Evolutionary conservation across 2,329 filamentous ascomycete species (phyloP), one percentile per base, ranked within the genome.

Genomic region (Diaporthe humulicola): DNA sequence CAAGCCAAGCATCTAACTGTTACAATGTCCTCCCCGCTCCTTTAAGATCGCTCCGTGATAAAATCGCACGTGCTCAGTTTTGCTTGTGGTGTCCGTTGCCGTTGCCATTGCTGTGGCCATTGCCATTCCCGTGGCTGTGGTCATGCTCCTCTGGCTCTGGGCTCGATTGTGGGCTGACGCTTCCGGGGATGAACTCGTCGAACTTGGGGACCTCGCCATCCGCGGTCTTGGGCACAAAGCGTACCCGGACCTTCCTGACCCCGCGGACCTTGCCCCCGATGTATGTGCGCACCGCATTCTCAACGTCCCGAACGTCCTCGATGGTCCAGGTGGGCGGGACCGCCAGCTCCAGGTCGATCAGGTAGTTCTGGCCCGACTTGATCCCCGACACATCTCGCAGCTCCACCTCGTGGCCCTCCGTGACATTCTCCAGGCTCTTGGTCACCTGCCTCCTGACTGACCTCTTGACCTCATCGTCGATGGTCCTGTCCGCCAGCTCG

Each of bases 291-390:
- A 98, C 89, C 3, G 88, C 86, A 48, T 93, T 90, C 83, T 99
- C 97, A 19, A 98, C 87, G 22, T 89, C 85, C 50, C 91, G 88
- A 10, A 93, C 90, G 72, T 93, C 90, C 71, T 92, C 90, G 8
- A 99, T 87, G 0, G 93, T 93, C 93, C 94, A 98, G 45, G 87
- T 86, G 30, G 88, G 90, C 0, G 96, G 95, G 22, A 97, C 94
- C 2, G 91, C 93, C 76, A 98, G 85, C 83, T 98, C 96, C 10
- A 99, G 84, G 79, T 98, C 97, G 79, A 98, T 92, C 40, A 98
- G 88, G 82, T 97, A 98, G 85, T 98, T 99, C 84, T 98, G 97
- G 40, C 97, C 97, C 4, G 95, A 97, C 85, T 99, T 99, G 84
- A 98, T 90, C 72, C 97, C 97, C 77, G 95, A 94, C 4, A 98